These are phyloP conservation scores for Candida maris DNA, from an alignment of 805 yeast genomes.

Conservation along the genomic window DNA sequence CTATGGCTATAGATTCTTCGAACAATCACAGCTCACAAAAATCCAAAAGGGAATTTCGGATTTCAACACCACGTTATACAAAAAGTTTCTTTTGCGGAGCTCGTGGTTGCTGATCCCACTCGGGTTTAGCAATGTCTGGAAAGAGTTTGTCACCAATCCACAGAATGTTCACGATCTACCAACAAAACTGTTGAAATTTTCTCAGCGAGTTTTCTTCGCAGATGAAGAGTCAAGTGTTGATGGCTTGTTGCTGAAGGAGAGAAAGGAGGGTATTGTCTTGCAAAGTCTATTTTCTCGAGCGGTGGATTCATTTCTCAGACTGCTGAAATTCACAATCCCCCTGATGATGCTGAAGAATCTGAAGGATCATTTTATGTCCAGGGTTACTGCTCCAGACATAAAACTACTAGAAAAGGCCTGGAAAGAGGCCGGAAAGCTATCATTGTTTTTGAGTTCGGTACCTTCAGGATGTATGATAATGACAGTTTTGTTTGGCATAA, in stretches of 20 bases:
- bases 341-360: slow-evolving; percentile 5
- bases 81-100: background rate
- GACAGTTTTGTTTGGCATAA: slow-evolving; percentile 1
- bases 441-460: slow-evolving; percentile 4
- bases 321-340: slow-evolving; percentile 3
- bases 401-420: background rate
- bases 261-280: background rate
- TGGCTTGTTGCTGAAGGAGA: background rate
- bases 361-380: background rate
- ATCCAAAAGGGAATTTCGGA: background rate
- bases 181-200: slow-evolving; percentile 2
- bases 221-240: background rate
- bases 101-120: slow-evolving; percentile 4
- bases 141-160: background rate
- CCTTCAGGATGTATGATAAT: slow-evolving; percentile 3
- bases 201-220: slow-evolving; percentile 1
- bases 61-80: background rate
- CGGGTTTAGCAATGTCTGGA: slow-evolving; percentile 4
- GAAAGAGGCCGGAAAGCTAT: slow-evolving; percentile 4
- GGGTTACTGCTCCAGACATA: background rate
- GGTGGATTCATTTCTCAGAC: background rate
- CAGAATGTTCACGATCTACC: slow-evolving; percentile 2
- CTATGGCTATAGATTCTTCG: slow-evolving; percentile 3
- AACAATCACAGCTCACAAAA: slow-evolving; percentile 3
- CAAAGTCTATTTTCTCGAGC: background rate